phyloP scores from a whole-genome alignment of 768 basidiomycete species.

The Psilocybe azurescens region DNA sequence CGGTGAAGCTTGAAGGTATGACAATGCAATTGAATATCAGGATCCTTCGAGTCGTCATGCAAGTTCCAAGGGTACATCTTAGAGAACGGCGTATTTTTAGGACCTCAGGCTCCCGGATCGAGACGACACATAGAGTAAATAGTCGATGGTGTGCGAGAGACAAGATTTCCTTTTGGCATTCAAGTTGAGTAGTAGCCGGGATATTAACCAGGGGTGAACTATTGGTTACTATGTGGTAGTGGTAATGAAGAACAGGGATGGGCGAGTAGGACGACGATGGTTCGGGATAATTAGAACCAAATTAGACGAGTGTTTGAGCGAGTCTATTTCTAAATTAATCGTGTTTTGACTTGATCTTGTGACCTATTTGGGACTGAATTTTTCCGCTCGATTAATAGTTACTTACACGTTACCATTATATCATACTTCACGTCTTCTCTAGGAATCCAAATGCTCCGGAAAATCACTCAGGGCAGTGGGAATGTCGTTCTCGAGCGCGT shows the following conservation, averaged over 20 bases:
- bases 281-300: neutral
- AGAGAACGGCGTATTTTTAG: neutral
- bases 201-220: too few species aligned
- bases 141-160: neutral
- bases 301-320: neutral
- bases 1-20: neutral
- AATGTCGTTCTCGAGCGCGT: slow-evolving; percentile 9
- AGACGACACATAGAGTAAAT: too few species aligned
- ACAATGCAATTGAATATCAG: neutral
- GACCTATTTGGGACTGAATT: slow-evolving; percentile 16
- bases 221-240: neutral
- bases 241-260: neutral
- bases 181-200: too few species aligned
- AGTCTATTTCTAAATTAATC: slow-evolving; percentile 11
- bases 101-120: neutral
- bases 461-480: slow-evolving; percentile 10
- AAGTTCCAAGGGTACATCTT: neutral
- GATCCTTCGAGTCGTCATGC: slow-evolving; percentile 3
- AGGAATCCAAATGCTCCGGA: slow-evolving; percentile 21
- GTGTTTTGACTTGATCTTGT: slow-evolving; percentile 3
- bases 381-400: slow-evolving; percentile 15
- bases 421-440: slow-evolving; percentile 4
- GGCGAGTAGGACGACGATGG: neutral
- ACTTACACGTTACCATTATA: slow-evolving; percentile 8
- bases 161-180: too few species aligned